Base-by-base conservation (phyloP, 345 rosid genomes). In the Moricandia moricandioides region DNA sequence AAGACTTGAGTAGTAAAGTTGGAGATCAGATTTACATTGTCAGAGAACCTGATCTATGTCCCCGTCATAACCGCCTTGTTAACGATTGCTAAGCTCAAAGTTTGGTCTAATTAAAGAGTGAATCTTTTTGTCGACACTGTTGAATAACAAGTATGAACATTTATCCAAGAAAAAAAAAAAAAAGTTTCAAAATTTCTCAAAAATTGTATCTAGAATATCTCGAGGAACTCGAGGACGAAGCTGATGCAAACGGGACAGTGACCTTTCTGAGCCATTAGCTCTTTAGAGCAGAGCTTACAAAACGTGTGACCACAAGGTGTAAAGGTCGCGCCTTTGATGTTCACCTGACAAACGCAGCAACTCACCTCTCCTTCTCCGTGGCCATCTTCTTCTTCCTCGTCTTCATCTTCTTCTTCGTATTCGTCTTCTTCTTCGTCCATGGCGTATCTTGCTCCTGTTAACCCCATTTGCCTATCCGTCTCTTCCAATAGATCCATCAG, bases 251-350 rank as follows among this genome's bases (percentile, higher is more conserved):
- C 85, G 2, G 99, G 99, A 71, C 99, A 95, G 67, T 84, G 87
- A 5, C 97, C 97, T 70, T 96, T 86, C 75, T 89, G 90, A 29
- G 87, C 97, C 88, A 84, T 79, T 9, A 92, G 96, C 88, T 95
- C 99, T 81, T 91, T 92, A 8, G 99, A 95, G 51, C 99, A 95
- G 67, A 90, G 63, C 81, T 97, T 83, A 77, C 99, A 95, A 74
- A 90, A 92, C 0, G 97, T 88, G 37, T 95, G 99, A 17, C 97
- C 99, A 7, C 99, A 95, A 18, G 97, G 97, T 29, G 90, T 88
- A 68, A 89, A 86, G 8, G 94, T 90, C 35, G 99, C 85, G 1
- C 97, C 97, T 84, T 87, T 95, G 40, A 86, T 88, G 79, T 93
- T 85, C 64, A 92, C 90, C 84, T 81, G 82, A 85, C 99, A 95